These are phyloP conservation scores for Suillus clintonianus DNA, from an alignment of 768 basidiomycete genomes.

Conservation along the genomic window DNA sequence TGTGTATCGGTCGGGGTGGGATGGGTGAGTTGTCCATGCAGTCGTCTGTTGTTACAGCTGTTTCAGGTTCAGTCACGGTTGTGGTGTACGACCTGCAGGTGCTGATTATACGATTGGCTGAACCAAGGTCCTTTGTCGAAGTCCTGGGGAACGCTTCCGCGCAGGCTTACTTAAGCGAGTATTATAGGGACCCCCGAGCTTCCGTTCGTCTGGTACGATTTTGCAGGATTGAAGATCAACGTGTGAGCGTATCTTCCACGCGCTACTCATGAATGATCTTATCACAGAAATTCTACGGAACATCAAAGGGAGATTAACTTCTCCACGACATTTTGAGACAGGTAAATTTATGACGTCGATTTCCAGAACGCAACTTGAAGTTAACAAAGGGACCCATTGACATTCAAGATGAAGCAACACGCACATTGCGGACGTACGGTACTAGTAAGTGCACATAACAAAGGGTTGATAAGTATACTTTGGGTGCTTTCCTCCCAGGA, in stretches of 20 bases:
- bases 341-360: neutral
- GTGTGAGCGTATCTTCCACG: neutral
- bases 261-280: neutral
- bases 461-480: neutral
- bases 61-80: neutral
- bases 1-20: neutral
- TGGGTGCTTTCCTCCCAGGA: neutral
- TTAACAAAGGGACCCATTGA: neutral
- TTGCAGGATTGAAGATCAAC: too few species aligned
- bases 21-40: neutral
- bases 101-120: neutral
- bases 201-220: too few species aligned
- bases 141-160: too few species aligned
- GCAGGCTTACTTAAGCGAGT: neutral
- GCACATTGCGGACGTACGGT: neutral
- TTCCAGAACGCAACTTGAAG: neutral
- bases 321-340: neutral
- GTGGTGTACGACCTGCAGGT: neutral
- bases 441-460: neutral
- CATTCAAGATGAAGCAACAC: neutral
- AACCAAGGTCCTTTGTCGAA: neutral
- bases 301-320: neutral
- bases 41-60: neutral
- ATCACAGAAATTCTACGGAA: neutral
- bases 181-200: too few species aligned